Evolutionary conservation across 805 yeast genomes (phyloP).

Genomic region (Lipomyces japonicus): DNA sequence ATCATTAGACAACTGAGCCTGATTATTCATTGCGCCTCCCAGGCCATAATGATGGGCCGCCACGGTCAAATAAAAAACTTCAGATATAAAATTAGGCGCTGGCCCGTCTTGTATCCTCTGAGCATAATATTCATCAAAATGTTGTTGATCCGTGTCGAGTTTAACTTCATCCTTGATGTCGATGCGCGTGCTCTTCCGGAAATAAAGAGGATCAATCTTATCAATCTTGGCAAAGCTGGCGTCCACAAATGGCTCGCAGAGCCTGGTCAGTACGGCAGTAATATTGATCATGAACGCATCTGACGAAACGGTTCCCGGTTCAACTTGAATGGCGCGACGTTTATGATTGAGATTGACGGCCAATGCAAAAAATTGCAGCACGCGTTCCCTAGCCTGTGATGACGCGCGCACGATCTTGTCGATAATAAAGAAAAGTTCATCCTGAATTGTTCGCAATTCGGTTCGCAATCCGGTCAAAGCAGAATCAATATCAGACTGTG

Average conservation of each 20-base stretch:
- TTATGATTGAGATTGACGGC: conserved; percentile 80
- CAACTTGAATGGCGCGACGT: conserved; percentile 81
- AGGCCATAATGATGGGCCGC: conserved; percentile 84
- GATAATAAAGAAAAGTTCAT: conserved; percentile 63
- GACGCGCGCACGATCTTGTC: conserved; percentile 76
- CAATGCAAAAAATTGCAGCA: conserved; percentile 66
- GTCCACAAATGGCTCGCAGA: conserved; percentile 82
- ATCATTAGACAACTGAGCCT: conserved; percentile 51
- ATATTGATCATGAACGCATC: conserved; percentile 83
- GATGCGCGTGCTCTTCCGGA: conserved; percentile 51
- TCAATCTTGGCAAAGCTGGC: conserved; percentile 54
- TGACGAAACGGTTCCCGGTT: conserved; percentile 59
- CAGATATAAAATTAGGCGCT: conserved; percentile 78
- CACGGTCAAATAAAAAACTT: conserved; percentile 75
- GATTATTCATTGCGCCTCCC: conserved; percentile 66
- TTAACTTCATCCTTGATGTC: conserved; percentile 80
- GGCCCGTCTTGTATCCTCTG: conserved; percentile 40
- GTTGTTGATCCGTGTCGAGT: conserved; percentile 68
- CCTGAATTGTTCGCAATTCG: conserved; percentile 50
- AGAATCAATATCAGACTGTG: conserved; percentile 46
- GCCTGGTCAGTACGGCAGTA: conserved; percentile 58
- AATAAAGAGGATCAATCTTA: conserved; percentile 71
- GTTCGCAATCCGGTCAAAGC: conserved; percentile 59
- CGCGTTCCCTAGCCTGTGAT: conserved; percentile 54
- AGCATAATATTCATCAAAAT: conserved; percentile 57